These are phyloP conservation scores for Diaporthe sp. DNA, from an alignment of 2,329 filamentous ascomycete species.

Conservation along the genomic window DNA sequence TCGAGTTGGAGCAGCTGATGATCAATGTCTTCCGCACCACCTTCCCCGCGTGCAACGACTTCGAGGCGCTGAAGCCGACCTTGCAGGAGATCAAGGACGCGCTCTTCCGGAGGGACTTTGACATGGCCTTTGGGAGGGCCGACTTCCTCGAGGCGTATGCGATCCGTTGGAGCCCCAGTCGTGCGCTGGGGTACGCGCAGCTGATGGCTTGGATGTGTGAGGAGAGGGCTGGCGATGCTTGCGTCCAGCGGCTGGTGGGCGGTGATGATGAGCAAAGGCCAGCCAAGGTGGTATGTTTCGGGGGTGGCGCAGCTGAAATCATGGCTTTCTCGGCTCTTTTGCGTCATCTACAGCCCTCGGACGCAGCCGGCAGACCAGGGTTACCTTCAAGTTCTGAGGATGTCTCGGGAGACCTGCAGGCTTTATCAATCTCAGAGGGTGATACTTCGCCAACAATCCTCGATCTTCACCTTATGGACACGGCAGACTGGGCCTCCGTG, in stretches of 20 bases:
- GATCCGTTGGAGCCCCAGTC: slow-evolving; percentile 87
- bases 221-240: slow-evolving; percentile 42
- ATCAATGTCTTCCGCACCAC: slow-evolving; percentile 78
- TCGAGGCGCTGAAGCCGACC: slow-evolving; percentile 59
- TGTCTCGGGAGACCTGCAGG: background rate
- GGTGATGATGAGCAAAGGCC: slow-evolving; percentile 7
- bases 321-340: slow-evolving; percentile 61
- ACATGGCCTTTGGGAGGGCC: slow-evolving; percentile 77
- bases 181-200: slow-evolving; percentile 82
- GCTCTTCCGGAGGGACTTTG: slow-evolving; percentile 88
- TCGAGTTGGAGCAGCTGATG: slow-evolving; percentile 47
- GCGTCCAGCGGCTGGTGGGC: slow-evolving; percentile 19
- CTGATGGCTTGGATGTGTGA: slow-evolving; percentile 56
- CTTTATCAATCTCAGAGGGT: slow-evolving; percentile 2
- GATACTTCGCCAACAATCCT: background rate
- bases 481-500: slow-evolving; percentile 33
- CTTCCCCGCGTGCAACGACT: slow-evolving; percentile 63
- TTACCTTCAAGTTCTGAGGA: background rate
- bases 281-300: slow-evolving; percentile 59
- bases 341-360: slow-evolving; percentile 33
- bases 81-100: slow-evolving; percentile 89
- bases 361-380: slow-evolving; percentile 7
- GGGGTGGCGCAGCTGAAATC: slow-evolving; percentile 72
- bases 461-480: slow-evolving; percentile 30
- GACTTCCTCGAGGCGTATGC: slow-evolving; percentile 85